phyloP scores from a whole-genome alignment of 192 early-diverging fungal genomes.

The Pilaira anomala region DNA sequence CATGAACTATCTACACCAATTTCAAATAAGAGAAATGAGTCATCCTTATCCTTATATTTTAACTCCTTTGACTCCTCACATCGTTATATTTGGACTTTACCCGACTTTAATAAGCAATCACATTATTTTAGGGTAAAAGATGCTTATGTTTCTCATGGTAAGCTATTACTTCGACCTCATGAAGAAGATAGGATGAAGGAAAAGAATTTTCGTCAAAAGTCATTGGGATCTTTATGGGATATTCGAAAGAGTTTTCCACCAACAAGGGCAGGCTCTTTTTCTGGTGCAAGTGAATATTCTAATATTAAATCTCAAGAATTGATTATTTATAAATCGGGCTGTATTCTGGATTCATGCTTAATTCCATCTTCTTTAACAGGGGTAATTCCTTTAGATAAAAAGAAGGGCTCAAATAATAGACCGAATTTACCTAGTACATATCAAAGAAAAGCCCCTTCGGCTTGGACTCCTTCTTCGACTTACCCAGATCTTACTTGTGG shows the following conservation, averaged over 20 bases:
- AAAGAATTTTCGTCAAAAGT: not conserved
- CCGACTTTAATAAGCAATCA: constrained; percentile 10
- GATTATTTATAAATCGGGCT: constrained; percentile 1
- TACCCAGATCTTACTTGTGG: constrained; percentile 28
- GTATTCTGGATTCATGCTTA: constrained; percentile 13
- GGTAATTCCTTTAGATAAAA: not conserved
- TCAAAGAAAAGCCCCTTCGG: not conserved
- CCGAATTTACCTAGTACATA: constrained; percentile 15
- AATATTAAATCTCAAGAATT: not conserved
- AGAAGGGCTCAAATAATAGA: not conserved
- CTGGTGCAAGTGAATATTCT: constrained; percentile 23
- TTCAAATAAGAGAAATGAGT: constrained; percentile 26
- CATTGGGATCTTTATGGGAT: constrained; percentile 31
- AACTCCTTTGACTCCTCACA: constrained; percentile 11
- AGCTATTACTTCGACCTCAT: constrained; percentile 24
- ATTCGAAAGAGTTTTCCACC: constrained; percentile 28
- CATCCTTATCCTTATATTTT: constrained; percentile 19
- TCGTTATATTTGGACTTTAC: constrained; percentile 23
- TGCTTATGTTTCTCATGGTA: constrained; percentile 36
- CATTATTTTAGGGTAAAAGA: constrained; percentile 34
- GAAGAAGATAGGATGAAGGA: not conserved
- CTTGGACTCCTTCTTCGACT: not conserved
- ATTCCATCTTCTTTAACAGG: not conserved
- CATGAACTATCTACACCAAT: constrained; percentile 23
- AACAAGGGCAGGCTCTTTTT: constrained; percentile 23